These are phyloP conservation scores for Endothia cerciana DNA, from an alignment of 2,329 filamentous ascomycete species.

Conservation along the genomic window DNA sequence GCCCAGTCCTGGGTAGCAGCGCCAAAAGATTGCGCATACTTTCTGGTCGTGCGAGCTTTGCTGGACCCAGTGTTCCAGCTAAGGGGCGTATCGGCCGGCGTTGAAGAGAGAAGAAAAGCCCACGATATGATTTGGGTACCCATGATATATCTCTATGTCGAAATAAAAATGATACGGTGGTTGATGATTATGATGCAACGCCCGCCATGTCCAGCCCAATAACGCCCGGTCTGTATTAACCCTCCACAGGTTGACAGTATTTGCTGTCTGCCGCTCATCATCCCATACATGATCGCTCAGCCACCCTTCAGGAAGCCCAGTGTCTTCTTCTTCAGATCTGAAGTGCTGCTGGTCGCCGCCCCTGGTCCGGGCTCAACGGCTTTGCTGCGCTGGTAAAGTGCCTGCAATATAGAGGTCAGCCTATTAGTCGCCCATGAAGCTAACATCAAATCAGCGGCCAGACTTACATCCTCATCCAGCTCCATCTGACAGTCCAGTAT, in stretches of 20 bases:
- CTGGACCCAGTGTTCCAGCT: not conserved
- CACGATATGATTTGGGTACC: conserved; percentile 7
- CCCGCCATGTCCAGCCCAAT: not conserved
- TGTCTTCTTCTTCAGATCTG: conserved; percentile 28
- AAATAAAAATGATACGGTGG: conserved; percentile 4
- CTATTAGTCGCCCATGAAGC: not conserved
- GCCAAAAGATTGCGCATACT: not conserved
- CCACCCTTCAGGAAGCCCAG: conserved; percentile 26
- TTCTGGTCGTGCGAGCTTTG: not conserved
- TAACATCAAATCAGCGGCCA: not conserved
- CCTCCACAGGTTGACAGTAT: not conserved
- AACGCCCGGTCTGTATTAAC: conserved; percentile 1
- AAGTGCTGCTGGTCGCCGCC: conserved; percentile 21
- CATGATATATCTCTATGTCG: conserved; percentile 15
- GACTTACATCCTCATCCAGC: conserved; percentile 83
- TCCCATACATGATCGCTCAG: not conserved
- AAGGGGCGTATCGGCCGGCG: not conserved
- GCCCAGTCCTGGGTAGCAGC: not conserved
- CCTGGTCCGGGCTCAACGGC: conserved; percentile 26
- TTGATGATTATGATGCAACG: not conserved
- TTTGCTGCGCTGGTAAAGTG: conserved; percentile 29
- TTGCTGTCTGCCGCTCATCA: not conserved
- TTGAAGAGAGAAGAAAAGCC: not conserved
- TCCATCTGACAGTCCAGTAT: conserved; percentile 81
- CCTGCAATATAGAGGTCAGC: conserved; percentile 16